Conservation (phyloP, 768 basidiomycete genomes). For the Boletus subcaerulescens region DNA sequence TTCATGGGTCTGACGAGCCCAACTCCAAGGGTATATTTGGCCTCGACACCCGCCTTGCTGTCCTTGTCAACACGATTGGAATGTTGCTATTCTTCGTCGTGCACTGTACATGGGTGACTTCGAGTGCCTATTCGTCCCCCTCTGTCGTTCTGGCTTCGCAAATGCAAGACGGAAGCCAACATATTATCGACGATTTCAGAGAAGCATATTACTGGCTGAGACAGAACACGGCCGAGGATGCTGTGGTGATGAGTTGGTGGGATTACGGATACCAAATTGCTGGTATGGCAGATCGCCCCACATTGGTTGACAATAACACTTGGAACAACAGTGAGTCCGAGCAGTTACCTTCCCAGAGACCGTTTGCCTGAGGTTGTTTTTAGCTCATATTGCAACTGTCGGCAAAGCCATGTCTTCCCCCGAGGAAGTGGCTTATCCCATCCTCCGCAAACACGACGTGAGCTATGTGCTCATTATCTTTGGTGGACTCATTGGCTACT, state of each 20-base stretch:
- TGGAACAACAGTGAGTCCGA: conserved; percentile 93
- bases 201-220: conserved; percentile 99
- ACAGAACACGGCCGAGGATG: conserved; percentile 88
- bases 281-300: conserved; percentile 96
- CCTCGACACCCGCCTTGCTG: conserved; percentile 74
- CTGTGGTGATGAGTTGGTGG: conserved; percentile 99
- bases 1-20: conserved; percentile 7
- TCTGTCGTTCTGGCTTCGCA: conserved; percentile 88
- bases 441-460: conserved; percentile 95
- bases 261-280: conserved; percentile 99
- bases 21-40: conserved; percentile 69
- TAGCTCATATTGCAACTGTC: conserved; percentile 97
- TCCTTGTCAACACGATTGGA: conserved; percentile 70
- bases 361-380: conserved; percentile 7
- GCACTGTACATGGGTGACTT: conserved; percentile 97
- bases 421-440: conserved; percentile 96
- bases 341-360: not conserved
- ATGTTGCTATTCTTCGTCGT: conserved; percentile 89
- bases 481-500: conserved; percentile 94
- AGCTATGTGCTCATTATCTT: conserved; percentile 98
- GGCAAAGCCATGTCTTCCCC: conserved; percentile 96
- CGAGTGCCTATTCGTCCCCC: conserved; percentile 93
- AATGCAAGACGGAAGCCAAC: conserved; percentile 79
- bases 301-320: conserved; percentile 97
- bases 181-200: conserved; percentile 98